These are phyloP conservation scores for Gossypium raimondii DNA, from an alignment of 345 rosid species.

Conservation along the genomic window DNA sequence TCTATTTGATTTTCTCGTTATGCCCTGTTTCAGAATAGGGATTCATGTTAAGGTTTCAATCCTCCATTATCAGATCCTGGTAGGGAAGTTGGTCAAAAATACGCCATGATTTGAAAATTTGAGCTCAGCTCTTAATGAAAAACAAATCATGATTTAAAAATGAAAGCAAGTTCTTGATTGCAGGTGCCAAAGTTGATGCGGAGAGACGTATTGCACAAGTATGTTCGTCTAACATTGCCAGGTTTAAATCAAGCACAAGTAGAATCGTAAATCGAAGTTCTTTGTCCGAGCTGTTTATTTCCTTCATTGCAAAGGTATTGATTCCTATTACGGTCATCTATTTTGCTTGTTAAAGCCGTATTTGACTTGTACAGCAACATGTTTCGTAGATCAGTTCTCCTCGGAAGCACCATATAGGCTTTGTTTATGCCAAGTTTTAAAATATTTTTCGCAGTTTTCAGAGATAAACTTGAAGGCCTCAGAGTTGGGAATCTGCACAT, in stretches of 20 bases:
- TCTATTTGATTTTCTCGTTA: neutral
- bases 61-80: neutral
- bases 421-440: neutral
- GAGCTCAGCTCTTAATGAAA: neutral
- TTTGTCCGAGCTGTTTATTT: conserved; percentile 64
- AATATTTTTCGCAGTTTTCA: conserved; percentile 46
- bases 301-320: conserved; percentile 74
- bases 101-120: neutral
- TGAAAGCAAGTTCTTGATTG: conserved; percentile 3
- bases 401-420: neutral
- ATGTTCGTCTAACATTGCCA: conserved; percentile 48
- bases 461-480: conserved; percentile 43
- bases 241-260: conserved; percentile 46
- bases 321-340: neutral
- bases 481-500: conserved; percentile 70
- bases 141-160: neutral
- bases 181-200: conserved; percentile 62
- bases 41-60: neutral
- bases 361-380: neutral
- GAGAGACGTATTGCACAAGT: conserved; percentile 53
- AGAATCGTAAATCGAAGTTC: conserved; percentile 51
- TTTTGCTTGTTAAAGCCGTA: neutral
- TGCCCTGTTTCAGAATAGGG: neutral
- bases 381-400: neutral
- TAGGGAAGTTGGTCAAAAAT: too few relatives aligned